Percentiles rank a stretch among this genome's conserved stretches.
Conservation (phyloP, 2,329 filamentous ascomycete species). For the Diaporthe destruens region DNA sequence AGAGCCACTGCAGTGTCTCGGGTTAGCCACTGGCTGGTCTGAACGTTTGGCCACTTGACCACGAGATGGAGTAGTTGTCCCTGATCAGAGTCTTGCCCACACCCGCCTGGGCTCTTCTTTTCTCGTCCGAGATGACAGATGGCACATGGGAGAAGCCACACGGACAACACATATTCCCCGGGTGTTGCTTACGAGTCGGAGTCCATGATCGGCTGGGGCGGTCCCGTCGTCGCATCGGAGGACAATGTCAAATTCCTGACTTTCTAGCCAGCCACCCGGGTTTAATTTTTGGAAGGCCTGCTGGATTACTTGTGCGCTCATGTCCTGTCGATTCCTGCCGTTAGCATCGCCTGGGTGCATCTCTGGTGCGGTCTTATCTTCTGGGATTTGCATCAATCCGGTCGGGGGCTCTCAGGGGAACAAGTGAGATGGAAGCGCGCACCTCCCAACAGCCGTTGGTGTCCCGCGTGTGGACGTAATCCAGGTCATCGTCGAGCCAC, state of each 20-base stretch:
- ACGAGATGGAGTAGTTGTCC: not conserved
- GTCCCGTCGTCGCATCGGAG: slow-evolving; percentile 61
- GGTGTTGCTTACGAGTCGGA: slow-evolving; percentile 46
- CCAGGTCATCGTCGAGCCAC: slow-evolving; percentile 67
- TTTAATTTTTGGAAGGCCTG: slow-evolving; percentile 63
- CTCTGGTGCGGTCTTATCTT: not conserved
- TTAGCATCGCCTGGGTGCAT: not conserved
- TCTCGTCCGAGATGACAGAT: not conserved
- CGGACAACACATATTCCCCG: no score
- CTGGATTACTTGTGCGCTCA: slow-evolving; percentile 62
- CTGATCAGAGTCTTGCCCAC: not conserved
- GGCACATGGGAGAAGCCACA: not conserved
- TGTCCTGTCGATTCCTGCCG: slow-evolving; percentile 47
- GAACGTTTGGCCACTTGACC: not conserved
- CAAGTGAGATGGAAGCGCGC: not conserved
- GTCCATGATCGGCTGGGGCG: slow-evolving; percentile 53
- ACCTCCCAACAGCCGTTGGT: slow-evolving; percentile 62
- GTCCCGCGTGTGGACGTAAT: slow-evolving; percentile 66
- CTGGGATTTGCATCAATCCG: not conserved
- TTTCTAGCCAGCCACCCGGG: slow-evolving; percentile 68
- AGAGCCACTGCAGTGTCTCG: slow-evolving; percentile 50
- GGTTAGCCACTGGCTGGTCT: not conserved
- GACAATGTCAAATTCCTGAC: slow-evolving; percentile 59
- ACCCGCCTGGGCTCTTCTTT: not conserved
- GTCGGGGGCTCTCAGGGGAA: not conserved